Evolutionary conservation across 148 eudicot genomes (phyloP).

Genomic region (Gaultheria prostrata): DNA sequence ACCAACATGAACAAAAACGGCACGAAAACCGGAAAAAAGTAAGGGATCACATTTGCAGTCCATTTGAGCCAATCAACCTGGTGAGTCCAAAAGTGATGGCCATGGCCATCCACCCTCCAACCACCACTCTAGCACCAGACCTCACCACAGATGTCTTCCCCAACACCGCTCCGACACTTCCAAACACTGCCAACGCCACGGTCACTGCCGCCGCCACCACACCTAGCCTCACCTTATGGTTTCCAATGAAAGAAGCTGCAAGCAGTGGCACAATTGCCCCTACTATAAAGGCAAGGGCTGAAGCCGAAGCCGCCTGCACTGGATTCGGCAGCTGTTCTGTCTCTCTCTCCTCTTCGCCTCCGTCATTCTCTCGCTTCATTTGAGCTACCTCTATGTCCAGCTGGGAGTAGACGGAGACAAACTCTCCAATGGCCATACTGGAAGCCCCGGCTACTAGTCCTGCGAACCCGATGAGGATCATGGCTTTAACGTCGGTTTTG

Average conservation of each 20-base stretch:
- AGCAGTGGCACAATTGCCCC: constrained; percentile 40
- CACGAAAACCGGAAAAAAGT: not conserved
- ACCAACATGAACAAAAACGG: not conserved
- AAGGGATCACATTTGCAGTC: constrained; percentile 8
- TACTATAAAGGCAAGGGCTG: constrained; percentile 29
- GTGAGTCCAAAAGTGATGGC: constrained; percentile 42
- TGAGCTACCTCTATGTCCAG: constrained; percentile 37
- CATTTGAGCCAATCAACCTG: constrained; percentile 23
- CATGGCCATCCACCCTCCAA: constrained; percentile 53
- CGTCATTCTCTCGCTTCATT: constrained; percentile 27
- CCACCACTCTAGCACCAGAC: constrained; percentile 34
- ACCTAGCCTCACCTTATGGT: constrained; percentile 29
- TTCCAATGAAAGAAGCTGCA: constrained; percentile 29
- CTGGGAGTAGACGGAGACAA: constrained; percentile 33
- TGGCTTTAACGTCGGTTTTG: constrained; percentile 25
- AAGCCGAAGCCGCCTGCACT: constrained; percentile 33
- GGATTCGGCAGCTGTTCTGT: constrained; percentile 33
- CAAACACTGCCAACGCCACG: constrained; percentile 29
- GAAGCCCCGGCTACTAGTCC: constrained; percentile 41
- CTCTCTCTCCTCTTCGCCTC: not conserved
- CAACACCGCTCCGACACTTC: constrained; percentile 12
- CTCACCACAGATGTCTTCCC: constrained; percentile 23
- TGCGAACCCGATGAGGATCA: constrained; percentile 36
- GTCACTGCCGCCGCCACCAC: constrained; percentile 27
- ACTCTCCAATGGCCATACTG: constrained; percentile 47